phyloP scores from a whole-genome alignment of 768 basidiomycete genomes.

The Macrocybe gigantea region DNA sequence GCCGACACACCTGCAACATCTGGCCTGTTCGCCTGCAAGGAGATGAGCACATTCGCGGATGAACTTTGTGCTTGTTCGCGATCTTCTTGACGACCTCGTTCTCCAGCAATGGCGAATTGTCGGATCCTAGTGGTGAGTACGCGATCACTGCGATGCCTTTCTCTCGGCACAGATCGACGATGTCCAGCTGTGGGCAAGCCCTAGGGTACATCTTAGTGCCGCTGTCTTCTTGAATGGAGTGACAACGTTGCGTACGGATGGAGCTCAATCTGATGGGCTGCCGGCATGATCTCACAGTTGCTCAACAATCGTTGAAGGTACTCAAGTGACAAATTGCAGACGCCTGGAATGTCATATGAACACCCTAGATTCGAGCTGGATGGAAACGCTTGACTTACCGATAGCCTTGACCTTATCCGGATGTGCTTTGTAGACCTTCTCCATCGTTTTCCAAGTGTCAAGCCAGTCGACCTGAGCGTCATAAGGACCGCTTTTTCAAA shows the following conservation, averaged over 20 bases:
- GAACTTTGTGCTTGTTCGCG: slow-evolving; percentile 53
- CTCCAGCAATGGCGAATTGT: slow-evolving; percentile 58
- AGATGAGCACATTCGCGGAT: slow-evolving; percentile 61
- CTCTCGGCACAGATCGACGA: slow-evolving; percentile 51
- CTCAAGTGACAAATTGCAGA: slow-evolving; percentile 66
- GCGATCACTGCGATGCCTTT: slow-evolving; percentile 70
- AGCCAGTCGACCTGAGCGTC: slow-evolving; percentile 45
- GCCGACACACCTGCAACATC: slow-evolving; percentile 32
- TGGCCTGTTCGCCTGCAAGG: slow-evolving; percentile 61
- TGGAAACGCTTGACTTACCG: slow-evolving; percentile 28
- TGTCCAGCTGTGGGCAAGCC: slow-evolving; percentile 60
- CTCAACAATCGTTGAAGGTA: slow-evolving; percentile 59
- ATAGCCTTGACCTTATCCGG: slow-evolving; percentile 78
- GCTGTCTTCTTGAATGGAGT: not conserved
- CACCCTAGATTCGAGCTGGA: no score
- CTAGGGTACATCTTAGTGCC: slow-evolving; percentile 14
- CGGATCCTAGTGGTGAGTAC: slow-evolving; percentile 75
- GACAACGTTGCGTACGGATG: slow-evolving; percentile 47
- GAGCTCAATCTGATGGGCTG: slow-evolving; percentile 75
- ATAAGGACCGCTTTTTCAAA: no score
- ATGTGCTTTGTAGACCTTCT: slow-evolving; percentile 52
- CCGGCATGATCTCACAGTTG: slow-evolving; percentile 52
- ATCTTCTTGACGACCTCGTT: slow-evolving; percentile 56
- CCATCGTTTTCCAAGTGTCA: slow-evolving; percentile 78
- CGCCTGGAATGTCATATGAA: slow-evolving; percentile 29